Percentiles rank a stretch among this genome's conserved stretches.
Conservation (phyloP, 2,329 filamentous ascomycete genomes). For the Huntiella bhutanensis region DNA sequence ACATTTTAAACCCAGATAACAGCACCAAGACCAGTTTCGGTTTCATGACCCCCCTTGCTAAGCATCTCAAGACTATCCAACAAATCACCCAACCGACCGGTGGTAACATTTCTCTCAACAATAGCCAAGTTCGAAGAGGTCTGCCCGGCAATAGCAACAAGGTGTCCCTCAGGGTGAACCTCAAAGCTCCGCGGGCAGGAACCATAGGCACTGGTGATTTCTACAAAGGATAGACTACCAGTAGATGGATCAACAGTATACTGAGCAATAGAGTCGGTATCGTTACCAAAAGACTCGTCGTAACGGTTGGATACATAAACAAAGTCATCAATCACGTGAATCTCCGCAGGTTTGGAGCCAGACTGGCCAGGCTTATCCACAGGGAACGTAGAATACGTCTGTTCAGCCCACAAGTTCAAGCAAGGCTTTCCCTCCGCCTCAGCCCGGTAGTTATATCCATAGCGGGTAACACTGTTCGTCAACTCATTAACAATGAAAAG, state of each 20-base stretch:
- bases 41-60: constrained; percentile 20
- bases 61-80: constrained; percentile 24
- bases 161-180: constrained; percentile 36
- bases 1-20: constrained; percentile 23
- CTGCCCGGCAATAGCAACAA: constrained; percentile 46
- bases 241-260: constrained; percentile 27
- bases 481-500: constrained; percentile 30
- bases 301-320: constrained; percentile 44
- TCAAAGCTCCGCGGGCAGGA: constrained; percentile 43
- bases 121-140: constrained; percentile 39
- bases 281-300: constrained; percentile 34
- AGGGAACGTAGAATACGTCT: constrained; percentile 29
- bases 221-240: constrained; percentile 31
- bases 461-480: constrained; percentile 30
- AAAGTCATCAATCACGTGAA: constrained; percentile 34
- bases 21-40: constrained; percentile 29
- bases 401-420: constrained; percentile 25
- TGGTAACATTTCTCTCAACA: constrained; percentile 31
- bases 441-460: constrained; percentile 26
- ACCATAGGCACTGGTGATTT: constrained; percentile 37
- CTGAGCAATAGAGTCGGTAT: constrained; percentile 36
- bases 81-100: constrained; percentile 34
- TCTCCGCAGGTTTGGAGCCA: constrained; percentile 34
- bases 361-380: constrained; percentile 22
- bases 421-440: constrained; percentile 19